Conservation (phyloP, 352 stramenopile species). For the Stramenopiles sp. region DNA sequence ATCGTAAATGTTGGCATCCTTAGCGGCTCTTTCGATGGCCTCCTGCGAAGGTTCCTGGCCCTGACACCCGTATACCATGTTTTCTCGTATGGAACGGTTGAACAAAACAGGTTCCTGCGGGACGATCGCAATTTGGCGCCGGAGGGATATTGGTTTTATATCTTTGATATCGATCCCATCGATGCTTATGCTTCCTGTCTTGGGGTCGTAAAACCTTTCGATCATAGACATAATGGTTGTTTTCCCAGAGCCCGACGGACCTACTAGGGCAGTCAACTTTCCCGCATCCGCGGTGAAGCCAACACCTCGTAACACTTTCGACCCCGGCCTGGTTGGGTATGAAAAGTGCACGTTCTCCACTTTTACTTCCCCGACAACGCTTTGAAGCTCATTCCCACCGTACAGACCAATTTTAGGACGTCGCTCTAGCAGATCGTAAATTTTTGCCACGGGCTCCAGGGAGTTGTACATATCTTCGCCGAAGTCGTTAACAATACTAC, state of each 20-base stretch:
- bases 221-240: constrained; percentile 43
- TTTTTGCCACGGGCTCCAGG: neutral
- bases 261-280: constrained; percentile 46
- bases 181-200: constrained; percentile 28
- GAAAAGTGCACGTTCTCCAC: constrained; percentile 68
- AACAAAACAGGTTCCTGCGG: constrained; percentile 15
- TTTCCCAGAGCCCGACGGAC: constrained; percentile 44
- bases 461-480: constrained; percentile 10
- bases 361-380: constrained; percentile 37
- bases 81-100: constrained; percentile 35
- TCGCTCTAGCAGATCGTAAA: constrained; percentile 4
- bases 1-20: constrained; percentile 9
- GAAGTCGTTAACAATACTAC: neutral
- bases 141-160: constrained; percentile 8
- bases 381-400: neutral
- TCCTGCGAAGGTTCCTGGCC: neutral
- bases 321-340: constrained; percentile 51
- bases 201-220: constrained; percentile 45
- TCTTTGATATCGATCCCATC: constrained; percentile 23
- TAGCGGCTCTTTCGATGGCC: neutral
- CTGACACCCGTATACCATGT: constrained; percentile 45
- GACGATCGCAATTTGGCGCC: constrained; percentile 6
- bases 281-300: constrained; percentile 36
- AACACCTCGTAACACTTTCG: neutral
- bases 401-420: constrained; percentile 11